Conservation (phyloP, 768 basidiomycete species). For the Leccinum broughii region DNA sequence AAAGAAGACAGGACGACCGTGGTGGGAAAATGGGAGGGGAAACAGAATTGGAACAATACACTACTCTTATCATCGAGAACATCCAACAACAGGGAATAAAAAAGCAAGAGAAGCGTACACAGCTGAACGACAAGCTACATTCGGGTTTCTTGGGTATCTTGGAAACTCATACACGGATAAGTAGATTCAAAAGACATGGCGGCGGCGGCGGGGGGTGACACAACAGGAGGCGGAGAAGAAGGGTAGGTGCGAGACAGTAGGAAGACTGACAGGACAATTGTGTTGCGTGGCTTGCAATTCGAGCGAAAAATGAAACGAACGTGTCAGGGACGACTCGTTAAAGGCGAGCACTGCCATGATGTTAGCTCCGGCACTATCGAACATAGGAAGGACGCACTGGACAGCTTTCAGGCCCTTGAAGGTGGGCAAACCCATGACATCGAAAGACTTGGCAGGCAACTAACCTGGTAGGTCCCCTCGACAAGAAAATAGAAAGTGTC, state of each 20-base stretch:
- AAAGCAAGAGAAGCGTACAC: conserved; percentile 17
- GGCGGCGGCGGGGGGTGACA: background rate
- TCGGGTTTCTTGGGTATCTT: conserved; percentile 15
- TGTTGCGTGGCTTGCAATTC: background rate
- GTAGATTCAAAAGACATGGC: background rate
- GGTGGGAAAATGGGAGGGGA: background rate
- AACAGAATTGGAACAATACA: conserved; percentile 6
- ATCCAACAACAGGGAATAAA: conserved; percentile 14
- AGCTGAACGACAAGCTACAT: conserved; percentile 21
- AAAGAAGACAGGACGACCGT: conserved; percentile 7
- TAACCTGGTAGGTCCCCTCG: background rate
- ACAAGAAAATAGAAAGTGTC: conserved; percentile 2
- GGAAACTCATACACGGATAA: conserved; percentile 5
- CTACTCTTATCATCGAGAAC: conserved; percentile 3
- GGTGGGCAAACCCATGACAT: conserved; percentile 1
- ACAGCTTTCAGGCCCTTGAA: background rate
- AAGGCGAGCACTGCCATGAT: background rate
- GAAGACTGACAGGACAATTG: background rate
- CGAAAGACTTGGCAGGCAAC: background rate
- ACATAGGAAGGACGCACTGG: background rate
- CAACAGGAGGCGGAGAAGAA: background rate
- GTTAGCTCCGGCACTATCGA: background rate
- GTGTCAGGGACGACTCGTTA: background rate
- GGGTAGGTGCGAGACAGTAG: background rate
- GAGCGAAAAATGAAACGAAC: background rate